Base-by-base conservation (phyloP, 2,329 filamentous ascomycete species). In the Aspergillus sp. region DNA sequence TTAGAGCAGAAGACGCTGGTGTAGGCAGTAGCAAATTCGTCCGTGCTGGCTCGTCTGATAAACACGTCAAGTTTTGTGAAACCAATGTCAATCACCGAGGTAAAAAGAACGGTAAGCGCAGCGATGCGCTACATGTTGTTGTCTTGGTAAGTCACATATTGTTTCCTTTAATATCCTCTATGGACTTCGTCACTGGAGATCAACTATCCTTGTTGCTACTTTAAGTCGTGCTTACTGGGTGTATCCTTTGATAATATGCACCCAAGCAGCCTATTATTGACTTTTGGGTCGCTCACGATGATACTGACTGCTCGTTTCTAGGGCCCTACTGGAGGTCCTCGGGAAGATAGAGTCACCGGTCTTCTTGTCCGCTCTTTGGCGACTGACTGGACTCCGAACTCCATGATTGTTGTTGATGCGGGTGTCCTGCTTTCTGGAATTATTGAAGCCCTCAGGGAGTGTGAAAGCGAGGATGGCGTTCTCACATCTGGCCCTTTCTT, bases 361-460 rank as follows among this genome's bases (percentile, higher is more conserved):
- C 86, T 98, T 57, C 84, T 99, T 19, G 90, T 98, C 47, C 89
- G 93, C 47, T 93, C 93, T 4, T 82, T 89, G 9, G 84, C 87
- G 30, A 85, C 89, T 52, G 84, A 87, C 61, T 99, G 95, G 95
- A 80, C 83, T 49, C 89, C 87, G 66, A 88, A 89, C 45, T 97
- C 92, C 0, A 75, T 97, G 41, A 80, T 98, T 27, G 92, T 93
- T n/a, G 89, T 99, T 52, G 95, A 99, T 78, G 93, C 92, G 9
- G 95, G 95, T 48, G 91, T 93, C 33, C 90, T 97, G 72, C 83
- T 99, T 41, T 87, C 90, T 27, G 87, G 91, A 55, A 96, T 99
- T 56, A 86, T 86, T n/a, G 83, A 85, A 48, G 89, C 96, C 48
- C 80, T 99, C 24, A 82, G 91, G 61, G 61, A 61, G 40, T 67